phyloP scores from a whole-genome alignment of 805 yeast genomes.

The Candida nanaspora region DNA sequence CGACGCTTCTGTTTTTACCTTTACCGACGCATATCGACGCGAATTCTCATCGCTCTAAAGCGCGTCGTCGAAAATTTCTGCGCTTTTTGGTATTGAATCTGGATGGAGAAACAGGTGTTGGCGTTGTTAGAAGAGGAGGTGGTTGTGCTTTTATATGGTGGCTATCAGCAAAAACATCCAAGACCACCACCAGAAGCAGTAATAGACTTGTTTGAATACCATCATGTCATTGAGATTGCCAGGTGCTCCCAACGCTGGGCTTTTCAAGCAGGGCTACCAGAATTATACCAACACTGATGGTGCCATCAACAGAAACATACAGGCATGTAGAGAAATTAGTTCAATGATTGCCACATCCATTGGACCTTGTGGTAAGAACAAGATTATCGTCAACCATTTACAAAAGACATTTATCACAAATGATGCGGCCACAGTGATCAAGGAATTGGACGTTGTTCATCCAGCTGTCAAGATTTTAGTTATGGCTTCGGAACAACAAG shows the following conservation, averaged over 20 bases:
- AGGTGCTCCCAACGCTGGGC: slow-evolving; percentile 85
- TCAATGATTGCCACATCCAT: slow-evolving; percentile 88
- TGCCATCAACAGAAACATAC: slow-evolving; percentile 85
- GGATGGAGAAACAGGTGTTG: too few relatives aligned
- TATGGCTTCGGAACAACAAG: slow-evolving; percentile 97
- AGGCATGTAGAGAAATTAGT: slow-evolving; percentile 90
- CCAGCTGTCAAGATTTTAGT: slow-evolving; percentile 95
- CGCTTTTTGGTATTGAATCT: too few relatives aligned
- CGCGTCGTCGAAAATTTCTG: too few relatives aligned
- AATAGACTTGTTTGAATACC: too few relatives aligned
- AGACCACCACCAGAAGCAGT: too few relatives aligned
- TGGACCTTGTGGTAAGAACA: slow-evolving; percentile 97
- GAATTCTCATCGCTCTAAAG: too few relatives aligned
- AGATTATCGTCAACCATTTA: slow-evolving; percentile 84
- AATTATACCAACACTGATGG: slow-evolving; percentile 87
- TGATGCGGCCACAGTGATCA: slow-evolving; percentile 96
- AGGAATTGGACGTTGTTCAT: slow-evolving; percentile 89
- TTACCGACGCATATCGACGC: too few relatives aligned
- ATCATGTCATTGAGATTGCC: too few relatives aligned
- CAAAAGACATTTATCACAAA: slow-evolving; percentile 86
- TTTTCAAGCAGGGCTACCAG: slow-evolving; percentile 93
- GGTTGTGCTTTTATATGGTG: too few relatives aligned
- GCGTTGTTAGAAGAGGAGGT: too few relatives aligned
- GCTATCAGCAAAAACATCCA: too few relatives aligned
- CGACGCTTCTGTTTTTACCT: too few relatives aligned